These are phyloP conservation scores for Chaetomidium leptoderma DNA, from an alignment of 495 filamentous ascomycete genomes.

Conservation along the genomic window DNA sequence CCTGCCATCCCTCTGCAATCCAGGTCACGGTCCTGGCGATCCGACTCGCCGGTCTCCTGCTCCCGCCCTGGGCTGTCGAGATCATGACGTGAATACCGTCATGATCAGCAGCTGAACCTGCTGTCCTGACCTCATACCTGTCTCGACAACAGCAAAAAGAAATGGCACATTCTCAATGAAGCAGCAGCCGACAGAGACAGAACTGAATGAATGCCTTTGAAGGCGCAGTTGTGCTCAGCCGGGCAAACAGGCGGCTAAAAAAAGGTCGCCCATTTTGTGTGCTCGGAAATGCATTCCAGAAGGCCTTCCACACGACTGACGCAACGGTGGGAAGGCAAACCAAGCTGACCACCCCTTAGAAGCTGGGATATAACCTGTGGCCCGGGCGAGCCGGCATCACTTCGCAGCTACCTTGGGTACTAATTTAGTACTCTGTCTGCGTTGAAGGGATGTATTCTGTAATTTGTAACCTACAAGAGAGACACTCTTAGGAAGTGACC, in stretches of 20 bases:
- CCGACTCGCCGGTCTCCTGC: background rate
- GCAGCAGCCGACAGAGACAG: background rate
- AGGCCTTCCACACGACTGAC: background rate
- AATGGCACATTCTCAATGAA: background rate
- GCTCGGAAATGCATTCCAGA: background rate
- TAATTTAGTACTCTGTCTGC: background rate
- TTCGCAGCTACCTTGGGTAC: background rate
- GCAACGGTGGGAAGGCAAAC: slow-evolving; percentile 15
- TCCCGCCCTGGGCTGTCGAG: background rate
- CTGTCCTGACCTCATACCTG: background rate
- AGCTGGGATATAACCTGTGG: slow-evolving; percentile 21
- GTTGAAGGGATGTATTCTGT: background rate
- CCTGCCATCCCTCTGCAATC: background rate
- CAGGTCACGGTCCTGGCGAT: slow-evolving; percentile 7
- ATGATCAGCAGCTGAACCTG: slow-evolving; percentile 1
- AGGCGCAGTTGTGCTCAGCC: background rate
- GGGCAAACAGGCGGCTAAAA: background rate
- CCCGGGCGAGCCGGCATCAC: slow-evolving; percentile 19
- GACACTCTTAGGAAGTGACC: background rate
- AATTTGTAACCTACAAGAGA: too few species aligned
- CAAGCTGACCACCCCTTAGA: slow-evolving; percentile 19
- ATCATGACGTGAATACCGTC: background rate
- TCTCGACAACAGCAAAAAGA: background rate
- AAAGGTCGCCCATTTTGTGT: background rate
- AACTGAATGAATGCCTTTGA: background rate